Evolutionary conservation across 2,329 filamentous ascomycete species (phyloP).

Genomic region (Xylaria arbuscula): DNA sequence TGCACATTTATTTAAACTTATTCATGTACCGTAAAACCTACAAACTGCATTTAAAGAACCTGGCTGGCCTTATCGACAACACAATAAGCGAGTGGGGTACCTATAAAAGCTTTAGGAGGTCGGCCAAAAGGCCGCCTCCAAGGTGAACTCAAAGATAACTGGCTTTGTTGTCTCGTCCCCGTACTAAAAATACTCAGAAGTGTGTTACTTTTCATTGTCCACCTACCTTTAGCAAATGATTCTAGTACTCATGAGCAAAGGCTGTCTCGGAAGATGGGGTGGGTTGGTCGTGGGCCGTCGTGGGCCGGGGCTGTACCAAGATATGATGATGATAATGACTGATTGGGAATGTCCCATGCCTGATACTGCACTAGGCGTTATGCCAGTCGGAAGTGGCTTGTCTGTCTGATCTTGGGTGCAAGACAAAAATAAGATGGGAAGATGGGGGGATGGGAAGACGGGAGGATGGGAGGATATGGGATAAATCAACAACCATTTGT

Average conservation of each 20-base stretch:
- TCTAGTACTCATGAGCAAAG: slow-evolving; percentile 3
- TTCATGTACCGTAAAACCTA: neutral
- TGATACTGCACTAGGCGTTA: slow-evolving; percentile 6
- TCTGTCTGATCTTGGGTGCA: slow-evolving; percentile 10
- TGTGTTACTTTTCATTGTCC: neutral
- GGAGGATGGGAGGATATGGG: slow-evolving; percentile 1
- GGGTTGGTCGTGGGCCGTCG: neutral
- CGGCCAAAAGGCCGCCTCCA: slow-evolving; percentile 8
- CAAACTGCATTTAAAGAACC: neutral
- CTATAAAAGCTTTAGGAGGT: slow-evolving; percentile 14
- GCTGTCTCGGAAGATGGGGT: neutral
- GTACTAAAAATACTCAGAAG: slow-evolving; percentile 9
- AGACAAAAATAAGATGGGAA: slow-evolving; percentile 5
- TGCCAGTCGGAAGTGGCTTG: slow-evolving; percentile 7
- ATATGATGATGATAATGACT: slow-evolving; percentile 10
- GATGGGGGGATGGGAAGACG: neutral
- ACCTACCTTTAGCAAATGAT: slow-evolving; percentile 7
- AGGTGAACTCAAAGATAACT: slow-evolving; percentile 14
- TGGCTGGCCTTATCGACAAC: slow-evolving; percentile 5
- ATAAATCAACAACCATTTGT: neutral
- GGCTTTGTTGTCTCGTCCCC: neutral
- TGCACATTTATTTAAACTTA: neutral
- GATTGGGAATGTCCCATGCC: slow-evolving; percentile 7
- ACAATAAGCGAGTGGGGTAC: neutral
- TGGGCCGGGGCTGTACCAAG: slow-evolving; percentile 5